Evolutionary conservation across 768 basidiomycete species (phyloP).

Genomic region (Pleurotus pulmonarius): DNA sequence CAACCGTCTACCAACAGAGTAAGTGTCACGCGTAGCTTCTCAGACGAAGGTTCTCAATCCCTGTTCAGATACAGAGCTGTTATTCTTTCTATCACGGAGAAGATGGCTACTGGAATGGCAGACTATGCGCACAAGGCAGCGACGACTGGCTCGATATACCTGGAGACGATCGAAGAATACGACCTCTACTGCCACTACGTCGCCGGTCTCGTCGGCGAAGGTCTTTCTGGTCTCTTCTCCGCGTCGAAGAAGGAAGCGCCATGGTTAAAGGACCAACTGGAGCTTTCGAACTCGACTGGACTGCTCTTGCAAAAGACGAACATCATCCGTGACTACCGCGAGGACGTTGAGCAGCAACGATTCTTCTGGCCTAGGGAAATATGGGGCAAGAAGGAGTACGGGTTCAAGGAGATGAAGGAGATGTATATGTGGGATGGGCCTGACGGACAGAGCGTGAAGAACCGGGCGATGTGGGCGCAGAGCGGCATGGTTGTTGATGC

Average conservation of each 20-base stretch:
- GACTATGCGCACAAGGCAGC: constrained; percentile 87
- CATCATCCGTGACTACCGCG: constrained; percentile 92
- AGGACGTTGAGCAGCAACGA: constrained; percentile 81
- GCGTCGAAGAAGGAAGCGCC: constrained; percentile 79
- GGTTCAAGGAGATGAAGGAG: constrained; percentile 70
- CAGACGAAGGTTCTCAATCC: constrained; percentile 5
- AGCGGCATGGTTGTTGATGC: constrained; percentile 90
- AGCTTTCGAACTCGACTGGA: constrained; percentile 93
- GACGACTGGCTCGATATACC: constrained; percentile 61
- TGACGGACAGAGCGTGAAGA: constrained; percentile 39
- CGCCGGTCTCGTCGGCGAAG: constrained; percentile 96
- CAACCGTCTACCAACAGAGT: constrained; percentile 62
- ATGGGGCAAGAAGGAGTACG: constrained; percentile 64
- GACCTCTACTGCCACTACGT: constrained; percentile 99
- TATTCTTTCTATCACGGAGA: constrained; percentile 77
- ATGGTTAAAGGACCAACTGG: constrained; percentile 76
- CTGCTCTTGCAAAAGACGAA: constrained; percentile 96
- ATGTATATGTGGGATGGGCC: constrained; percentile 42
- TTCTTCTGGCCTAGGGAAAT: constrained; percentile 96
- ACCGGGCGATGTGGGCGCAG: constrained; percentile 72
- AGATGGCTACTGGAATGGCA: constrained; percentile 96
- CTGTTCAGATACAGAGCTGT: constrained; percentile 61
- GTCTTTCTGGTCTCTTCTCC: constrained; percentile 83
- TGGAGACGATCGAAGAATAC: constrained; percentile 80
- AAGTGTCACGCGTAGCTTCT: constrained; percentile 16